These are phyloP conservation scores for Gynostemma pentaphyllum DNA, from an alignment of 306 rosid species.

Conservation along the genomic window DNA sequence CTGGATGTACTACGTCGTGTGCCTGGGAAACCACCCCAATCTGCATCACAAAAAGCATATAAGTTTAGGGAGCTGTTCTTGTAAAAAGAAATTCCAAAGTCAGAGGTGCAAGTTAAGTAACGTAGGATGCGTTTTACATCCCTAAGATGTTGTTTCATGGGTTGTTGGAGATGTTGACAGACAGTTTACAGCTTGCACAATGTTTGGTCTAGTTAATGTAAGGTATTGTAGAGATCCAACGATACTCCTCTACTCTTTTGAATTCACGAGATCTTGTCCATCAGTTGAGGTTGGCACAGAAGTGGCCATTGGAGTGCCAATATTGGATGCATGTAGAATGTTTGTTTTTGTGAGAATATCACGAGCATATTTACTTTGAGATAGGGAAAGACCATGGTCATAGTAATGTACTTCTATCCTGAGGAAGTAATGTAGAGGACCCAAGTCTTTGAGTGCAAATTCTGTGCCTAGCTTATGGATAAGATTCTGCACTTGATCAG, in stretches of 20 bases:
- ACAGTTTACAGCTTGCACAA: too few species aligned
- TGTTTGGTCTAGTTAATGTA: too few species aligned
- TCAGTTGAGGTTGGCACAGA: not conserved
- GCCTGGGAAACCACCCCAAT: too few species aligned
- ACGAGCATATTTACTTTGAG: not conserved
- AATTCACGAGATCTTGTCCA: not conserved
- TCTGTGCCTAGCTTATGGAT: not conserved
- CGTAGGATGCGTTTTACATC: not conserved
- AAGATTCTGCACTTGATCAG: too few species aligned
- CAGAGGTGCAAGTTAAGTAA: not conserved
- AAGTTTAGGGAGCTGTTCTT: not conserved
- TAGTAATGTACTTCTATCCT: not conserved
- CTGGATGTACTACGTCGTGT: too few species aligned
- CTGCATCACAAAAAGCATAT: not conserved
- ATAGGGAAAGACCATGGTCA: not conserved
- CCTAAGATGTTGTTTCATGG: not conserved
- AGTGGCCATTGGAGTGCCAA: not conserved
- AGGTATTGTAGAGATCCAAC: not conserved
- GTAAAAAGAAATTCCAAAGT: not conserved
- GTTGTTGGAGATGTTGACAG: not conserved
- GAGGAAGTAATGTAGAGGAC: too few species aligned
- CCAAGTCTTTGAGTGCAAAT: not conserved
- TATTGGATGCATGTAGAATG: not conserved
- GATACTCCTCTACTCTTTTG: not conserved
- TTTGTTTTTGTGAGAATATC: not conserved